Conservation (phyloP, 2,329 filamentous ascomycete genomes). For the Fusarium anthophilum region DNA sequence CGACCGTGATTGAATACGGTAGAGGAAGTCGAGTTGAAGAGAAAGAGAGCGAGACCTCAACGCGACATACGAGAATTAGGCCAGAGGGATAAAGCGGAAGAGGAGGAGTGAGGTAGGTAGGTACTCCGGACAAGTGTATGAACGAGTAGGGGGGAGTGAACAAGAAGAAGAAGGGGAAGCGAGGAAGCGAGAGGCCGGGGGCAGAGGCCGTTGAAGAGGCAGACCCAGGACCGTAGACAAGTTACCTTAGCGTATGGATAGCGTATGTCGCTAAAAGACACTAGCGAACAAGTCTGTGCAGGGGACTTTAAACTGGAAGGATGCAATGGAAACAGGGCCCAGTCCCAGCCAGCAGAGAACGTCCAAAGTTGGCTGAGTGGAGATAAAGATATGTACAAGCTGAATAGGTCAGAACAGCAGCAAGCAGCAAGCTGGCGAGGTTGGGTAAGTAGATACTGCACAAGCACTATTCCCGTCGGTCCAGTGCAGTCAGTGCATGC, state of each 20-base stretch:
- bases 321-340: conserved; percentile 1
- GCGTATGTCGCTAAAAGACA: conserved; percentile 27
- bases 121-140: neutral
- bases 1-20: conserved; percentile 17
- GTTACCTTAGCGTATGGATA: conserved; percentile 17
- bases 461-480: conserved; percentile 16
- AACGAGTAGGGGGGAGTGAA: conserved; percentile 1
- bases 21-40: conserved; percentile 6
- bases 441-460: neutral
- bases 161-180: conserved; percentile 16
- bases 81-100: neutral
- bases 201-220: conserved; percentile 42
- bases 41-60: conserved; percentile 26
- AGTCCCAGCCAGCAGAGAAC: conserved; percentile 7
- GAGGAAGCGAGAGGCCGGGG: conserved; percentile 33
- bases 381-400: neutral
- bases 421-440: neutral
- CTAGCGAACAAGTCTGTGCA: conserved; percentile 5
- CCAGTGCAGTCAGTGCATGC: conserved; percentile 9
- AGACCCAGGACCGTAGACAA: conserved; percentile 17
- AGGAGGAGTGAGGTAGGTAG: neutral
- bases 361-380: conserved; percentile 8
- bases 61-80: conserved; percentile 31
- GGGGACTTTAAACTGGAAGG: conserved; percentile 2
- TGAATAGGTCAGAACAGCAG: neutral